Evolutionary conservation across 331 rosid species (phyloP).

Genomic region (Malus hybrid): DNA sequence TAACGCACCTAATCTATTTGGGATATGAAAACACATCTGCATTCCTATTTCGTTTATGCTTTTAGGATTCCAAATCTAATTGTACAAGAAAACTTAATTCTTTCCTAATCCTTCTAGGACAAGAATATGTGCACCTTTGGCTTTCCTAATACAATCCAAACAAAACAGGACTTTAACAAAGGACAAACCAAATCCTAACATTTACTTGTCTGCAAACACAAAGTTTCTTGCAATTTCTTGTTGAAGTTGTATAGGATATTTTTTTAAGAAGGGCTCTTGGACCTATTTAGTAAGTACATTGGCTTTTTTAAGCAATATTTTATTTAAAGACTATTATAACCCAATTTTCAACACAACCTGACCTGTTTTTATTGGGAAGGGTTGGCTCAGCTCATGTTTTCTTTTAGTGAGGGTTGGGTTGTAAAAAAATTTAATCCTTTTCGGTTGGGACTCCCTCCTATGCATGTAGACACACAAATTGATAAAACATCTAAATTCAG

Average conservation of each 20-base stretch:
- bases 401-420: background rate
- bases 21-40: no score
- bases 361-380: background rate
- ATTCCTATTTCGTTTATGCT: no score
- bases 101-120: no score
- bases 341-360: background rate
- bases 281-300: background rate
- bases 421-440: background rate
- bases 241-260: background rate
- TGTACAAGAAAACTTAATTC: no score
- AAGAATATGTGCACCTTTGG: no score
- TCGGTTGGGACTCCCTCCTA: background rate
- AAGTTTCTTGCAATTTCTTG: background rate
- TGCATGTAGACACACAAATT: background rate
- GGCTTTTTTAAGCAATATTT: background rate
- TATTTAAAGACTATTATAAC: background rate
- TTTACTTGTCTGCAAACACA: background rate
- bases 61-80: no score
- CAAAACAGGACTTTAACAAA: no score
- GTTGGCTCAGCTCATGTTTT: background rate
- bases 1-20: no score
- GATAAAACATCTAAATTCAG: background rate
- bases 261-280: background rate
- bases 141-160: no score
- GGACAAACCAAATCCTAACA: no score